A percentile compares a stretch with the other conserved stretches of the same genome.
These are phyloP conservation scores for Acorus calamus DNA, from an alignment of 106 monocot genomes.

Conservation along the genomic window DNA sequence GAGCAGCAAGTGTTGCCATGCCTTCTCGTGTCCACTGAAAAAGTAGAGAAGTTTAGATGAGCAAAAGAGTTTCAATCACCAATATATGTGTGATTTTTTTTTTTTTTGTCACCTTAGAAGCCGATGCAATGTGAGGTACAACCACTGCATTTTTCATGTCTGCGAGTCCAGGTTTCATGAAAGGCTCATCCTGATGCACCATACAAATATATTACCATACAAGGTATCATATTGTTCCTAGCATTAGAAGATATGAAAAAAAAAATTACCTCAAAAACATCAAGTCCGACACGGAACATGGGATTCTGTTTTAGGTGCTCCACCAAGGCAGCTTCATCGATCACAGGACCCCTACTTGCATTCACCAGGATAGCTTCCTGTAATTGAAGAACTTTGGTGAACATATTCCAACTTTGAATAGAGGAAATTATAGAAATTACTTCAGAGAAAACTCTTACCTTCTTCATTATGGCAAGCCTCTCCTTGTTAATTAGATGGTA, in stretches of 20 bases:
- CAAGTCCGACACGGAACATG: constrained; percentile 98
- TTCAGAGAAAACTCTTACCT: constrained; percentile 32
- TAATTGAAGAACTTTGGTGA: neutral
- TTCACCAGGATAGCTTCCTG: constrained; percentile 96
- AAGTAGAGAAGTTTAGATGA: neutral
- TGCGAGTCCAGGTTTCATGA: constrained; percentile 98
- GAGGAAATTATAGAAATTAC: neutral
- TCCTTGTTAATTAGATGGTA: constrained; percentile 98
- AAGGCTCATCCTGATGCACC: constrained; percentile 74
- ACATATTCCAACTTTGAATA: too few relatives aligned
- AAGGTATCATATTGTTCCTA: too few relatives aligned
- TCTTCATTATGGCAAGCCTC: constrained; percentile 90
- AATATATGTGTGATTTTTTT: neutral
- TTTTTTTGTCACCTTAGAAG: constrained; percentile 68
- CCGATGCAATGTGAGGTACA: constrained; percentile 98
- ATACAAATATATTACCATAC: too few relatives aligned
- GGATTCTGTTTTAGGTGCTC: constrained; percentile 92
- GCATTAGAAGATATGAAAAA: neutral
- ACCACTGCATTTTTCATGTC: constrained; percentile 85
- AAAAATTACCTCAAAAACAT: constrained; percentile 85
- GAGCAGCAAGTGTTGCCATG: constrained; percentile 94
- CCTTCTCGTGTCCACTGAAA: constrained; percentile 96
- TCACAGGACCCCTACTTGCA: constrained; percentile 90
- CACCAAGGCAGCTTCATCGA: constrained; percentile 84
- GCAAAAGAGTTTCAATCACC: neutral